A percentile compares a stretch with the other conserved stretches of the same genome.
These are phyloP conservation scores for Puccinia novopanici DNA, from an alignment of 1,284 basidiomycete species.

Conservation along the genomic window DNA sequence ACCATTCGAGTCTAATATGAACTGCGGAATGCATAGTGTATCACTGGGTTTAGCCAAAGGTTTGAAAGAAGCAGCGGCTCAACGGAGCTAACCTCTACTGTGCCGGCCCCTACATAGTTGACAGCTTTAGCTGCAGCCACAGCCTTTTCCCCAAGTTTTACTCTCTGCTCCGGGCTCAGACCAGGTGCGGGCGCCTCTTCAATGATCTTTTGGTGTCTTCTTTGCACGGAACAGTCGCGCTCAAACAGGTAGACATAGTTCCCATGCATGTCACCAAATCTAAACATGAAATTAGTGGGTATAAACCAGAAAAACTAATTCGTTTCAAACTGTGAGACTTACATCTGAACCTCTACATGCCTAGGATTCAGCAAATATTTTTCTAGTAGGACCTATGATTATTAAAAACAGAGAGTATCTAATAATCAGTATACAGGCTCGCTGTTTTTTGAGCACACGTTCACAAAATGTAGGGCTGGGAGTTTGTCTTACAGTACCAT, in stretches of 20 bases:
- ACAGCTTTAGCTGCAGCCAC: conserved; percentile 88
- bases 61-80: not conserved
- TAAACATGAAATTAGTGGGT: conserved; percentile 70
- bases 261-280: conserved; percentile 79
- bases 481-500: conserved; percentile 63
- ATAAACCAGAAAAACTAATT: conserved; percentile 59
- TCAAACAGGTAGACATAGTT: conserved; percentile 85
- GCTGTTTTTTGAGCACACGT: not conserved
- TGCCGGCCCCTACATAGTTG: conserved; percentile 84
- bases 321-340: conserved; percentile 65
- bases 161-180: conserved; percentile 71
- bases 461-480: not conserved
- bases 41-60: not conserved
- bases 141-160: conserved; percentile 80
- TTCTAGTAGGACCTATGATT: conserved; percentile 56
- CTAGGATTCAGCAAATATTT: conserved; percentile 57
- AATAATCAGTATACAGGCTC: not conserved
- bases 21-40: conserved; percentile 61
- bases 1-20: conserved; percentile 83
- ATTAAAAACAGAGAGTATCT: not conserved
- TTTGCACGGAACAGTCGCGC: conserved; percentile 89
- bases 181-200: conserved; percentile 92
- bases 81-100: conserved; percentile 67
- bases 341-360: conserved; percentile 75
- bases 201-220: conserved; percentile 88